A percentile compares a stretch with the other conserved stretches of the same genome.
These are phyloP conservation scores for Silene coronaria DNA, from an alignment of 179 eudicot species.

Conservation along the genomic window DNA sequence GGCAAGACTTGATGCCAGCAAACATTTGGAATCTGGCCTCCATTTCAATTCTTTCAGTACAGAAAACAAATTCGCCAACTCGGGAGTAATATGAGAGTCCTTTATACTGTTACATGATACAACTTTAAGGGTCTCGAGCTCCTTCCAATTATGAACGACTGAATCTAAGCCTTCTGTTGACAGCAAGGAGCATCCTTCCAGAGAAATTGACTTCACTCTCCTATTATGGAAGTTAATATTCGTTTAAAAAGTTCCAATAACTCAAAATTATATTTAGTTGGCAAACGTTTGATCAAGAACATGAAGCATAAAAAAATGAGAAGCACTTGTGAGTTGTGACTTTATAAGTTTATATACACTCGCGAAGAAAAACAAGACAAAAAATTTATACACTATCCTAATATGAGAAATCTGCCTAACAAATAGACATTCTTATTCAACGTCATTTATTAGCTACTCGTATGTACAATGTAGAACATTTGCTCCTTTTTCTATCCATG, in stretches of 20 bases:
- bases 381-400: background rate
- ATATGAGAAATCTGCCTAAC: background rate
- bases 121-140: constrained; percentile 61
- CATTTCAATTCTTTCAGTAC: constrained; percentile 78
- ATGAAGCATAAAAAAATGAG: background rate
- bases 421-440: background rate
- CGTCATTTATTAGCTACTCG: background rate
- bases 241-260: background rate
- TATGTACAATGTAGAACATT: background rate
- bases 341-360: too few relatives aligned
- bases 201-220: constrained; percentile 56
- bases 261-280: background rate
- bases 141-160: constrained; percentile 68
- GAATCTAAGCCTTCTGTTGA: constrained; percentile 70
- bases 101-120: constrained; percentile 83
- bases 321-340: background rate
- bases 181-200: constrained; percentile 89
- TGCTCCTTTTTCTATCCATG: background rate
- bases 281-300: background rate
- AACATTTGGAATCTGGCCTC: constrained; percentile 80
- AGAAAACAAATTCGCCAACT: constrained; percentile 62
- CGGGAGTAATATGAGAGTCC: constrained; percentile 68
- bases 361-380: background rate
- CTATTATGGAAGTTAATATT: constrained; percentile 30
- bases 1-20: constrained; percentile 60